These are phyloP conservation scores for Penicillium sp. DNA, from an alignment of 2,329 filamentous ascomycete species.

Conservation along the genomic window DNA sequence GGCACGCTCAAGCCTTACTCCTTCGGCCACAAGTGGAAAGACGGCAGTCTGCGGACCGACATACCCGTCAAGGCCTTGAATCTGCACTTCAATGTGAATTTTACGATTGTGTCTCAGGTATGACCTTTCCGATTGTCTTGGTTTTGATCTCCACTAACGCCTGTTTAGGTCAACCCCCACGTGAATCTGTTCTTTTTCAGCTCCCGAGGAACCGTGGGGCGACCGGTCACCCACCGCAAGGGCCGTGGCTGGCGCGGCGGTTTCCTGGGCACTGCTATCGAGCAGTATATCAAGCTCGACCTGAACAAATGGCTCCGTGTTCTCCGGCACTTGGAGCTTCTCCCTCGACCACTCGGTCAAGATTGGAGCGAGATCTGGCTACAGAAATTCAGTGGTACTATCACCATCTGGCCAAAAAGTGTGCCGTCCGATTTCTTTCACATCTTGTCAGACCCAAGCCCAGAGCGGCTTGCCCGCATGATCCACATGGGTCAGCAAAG, in stretches of 20 bases:
- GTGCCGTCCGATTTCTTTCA: conserved; percentile 75
- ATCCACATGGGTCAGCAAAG: conserved; percentile 86
- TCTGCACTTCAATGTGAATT: conserved; percentile 97
- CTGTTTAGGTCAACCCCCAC: conserved; percentile 80
- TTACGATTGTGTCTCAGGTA: conserved; percentile 74
- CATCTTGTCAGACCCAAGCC: conserved; percentile 80
- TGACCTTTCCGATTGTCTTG: conserved; percentile 2
- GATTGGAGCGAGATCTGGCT: conserved; percentile 98
- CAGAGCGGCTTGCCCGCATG: conserved; percentile 77
- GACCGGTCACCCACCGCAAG: conserved; percentile 88
- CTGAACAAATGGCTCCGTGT: conserved; percentile 98
- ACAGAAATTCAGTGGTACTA: conserved; percentile 88
- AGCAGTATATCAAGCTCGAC: conserved; percentile 95
- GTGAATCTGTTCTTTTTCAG: conserved; percentile 99
- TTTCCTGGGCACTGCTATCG: conserved; percentile 85
- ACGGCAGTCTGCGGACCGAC: conserved; percentile 89
- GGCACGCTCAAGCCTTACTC: conserved; percentile 83
- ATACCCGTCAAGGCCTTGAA: conserved; percentile 94
- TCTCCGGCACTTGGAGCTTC: conserved; percentile 82
- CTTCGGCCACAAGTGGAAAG: conserved; percentile 99
- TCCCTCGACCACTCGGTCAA: conserved; percentile 85
- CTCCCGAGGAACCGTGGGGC: conserved; percentile 84
- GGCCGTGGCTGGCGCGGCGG: conserved; percentile 95
- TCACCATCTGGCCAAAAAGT: conserved; percentile 93
- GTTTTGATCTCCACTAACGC: conserved; percentile 39